Conservation (phyloP, 805 yeast species). For the Suhomyces tanzawaensis region DNA sequence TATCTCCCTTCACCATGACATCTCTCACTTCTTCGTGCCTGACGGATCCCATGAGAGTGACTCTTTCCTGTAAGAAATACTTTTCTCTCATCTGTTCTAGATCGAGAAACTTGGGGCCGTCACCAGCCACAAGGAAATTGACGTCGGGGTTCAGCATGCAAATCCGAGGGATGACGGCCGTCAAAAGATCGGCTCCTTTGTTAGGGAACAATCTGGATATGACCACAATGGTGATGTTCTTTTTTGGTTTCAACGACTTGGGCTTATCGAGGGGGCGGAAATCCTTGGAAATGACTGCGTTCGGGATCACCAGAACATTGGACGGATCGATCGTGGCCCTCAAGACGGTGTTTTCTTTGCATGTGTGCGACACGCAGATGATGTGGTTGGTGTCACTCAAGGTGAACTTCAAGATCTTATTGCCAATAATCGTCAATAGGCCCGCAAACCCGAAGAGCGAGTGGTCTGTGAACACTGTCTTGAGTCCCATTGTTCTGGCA, state of each 20-base stretch:
- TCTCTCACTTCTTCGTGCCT: constrained; percentile 91
- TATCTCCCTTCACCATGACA: constrained; percentile 90
- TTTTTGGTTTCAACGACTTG: constrained; percentile 12
- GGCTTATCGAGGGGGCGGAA: constrained; percentile 49
- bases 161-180: constrained; percentile 80
- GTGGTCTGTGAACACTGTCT: constrained; percentile 93
- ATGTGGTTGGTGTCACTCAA: constrained; percentile 85
- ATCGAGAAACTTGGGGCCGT: constrained; percentile 93
- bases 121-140: constrained; percentile 87
- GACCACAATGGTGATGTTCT: constrained; percentile 75
- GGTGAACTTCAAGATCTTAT: constrained; percentile 80
- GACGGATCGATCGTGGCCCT: constrained; percentile 80
- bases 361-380: constrained; percentile 95
- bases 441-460: constrained; percentile 93
- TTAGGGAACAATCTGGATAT: constrained; percentile 92
- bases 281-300: constrained; percentile 86
- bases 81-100: constrained; percentile 93
- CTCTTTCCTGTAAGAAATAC: constrained; percentile 81
- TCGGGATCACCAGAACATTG: constrained; percentile 86
- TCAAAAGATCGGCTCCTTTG: constrained; percentile 88
- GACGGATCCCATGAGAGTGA: constrained; percentile 79
- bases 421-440: constrained; percentile 77
- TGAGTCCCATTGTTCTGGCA: constrained; percentile 87
- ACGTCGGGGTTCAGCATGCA: constrained; percentile 64
- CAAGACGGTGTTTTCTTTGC: constrained; percentile 92